Percentiles rank a stretch among this genome's conserved stretches.
Evolutionary conservation across 345 rosid species (phyloP).

Genomic region (Brassica incana): DNA sequence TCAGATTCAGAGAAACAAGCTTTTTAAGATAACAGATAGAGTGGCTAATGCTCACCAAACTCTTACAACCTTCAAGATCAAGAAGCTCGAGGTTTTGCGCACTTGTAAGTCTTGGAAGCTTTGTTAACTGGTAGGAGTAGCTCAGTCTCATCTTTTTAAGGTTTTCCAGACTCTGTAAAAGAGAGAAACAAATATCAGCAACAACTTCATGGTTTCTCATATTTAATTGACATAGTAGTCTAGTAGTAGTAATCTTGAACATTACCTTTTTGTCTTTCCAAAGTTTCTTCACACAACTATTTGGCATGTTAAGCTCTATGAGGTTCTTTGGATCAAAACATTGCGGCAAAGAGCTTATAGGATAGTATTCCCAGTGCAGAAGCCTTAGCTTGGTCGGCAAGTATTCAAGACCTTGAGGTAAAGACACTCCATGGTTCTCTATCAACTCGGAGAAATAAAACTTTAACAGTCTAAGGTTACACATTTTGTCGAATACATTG

Average conservation of each 20-base stretch:
- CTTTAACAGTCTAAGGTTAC: slow-evolving; percentile 26
- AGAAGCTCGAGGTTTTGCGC: slow-evolving; percentile 26
- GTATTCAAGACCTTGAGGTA: slow-evolving; percentile 16
- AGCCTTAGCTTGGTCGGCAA: slow-evolving; percentile 31
- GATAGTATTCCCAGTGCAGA: slow-evolving; percentile 35
- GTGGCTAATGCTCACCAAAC: slow-evolving; percentile 25
- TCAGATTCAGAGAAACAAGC: slow-evolving; percentile 32
- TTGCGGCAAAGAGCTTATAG: slow-evolving; percentile 33
- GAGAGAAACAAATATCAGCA: background rate
- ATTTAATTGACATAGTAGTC: background rate
- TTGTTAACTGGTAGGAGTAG: slow-evolving; percentile 15
- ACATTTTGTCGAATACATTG: slow-evolving; percentile 24
- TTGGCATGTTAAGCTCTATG: slow-evolving; percentile 27
- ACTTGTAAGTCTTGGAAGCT: slow-evolving; percentile 31
- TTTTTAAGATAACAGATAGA: slow-evolving; percentile 10
- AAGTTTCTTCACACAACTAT: slow-evolving; percentile 17
- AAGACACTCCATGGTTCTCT: background rate
- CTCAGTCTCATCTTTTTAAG: slow-evolving; percentile 28
- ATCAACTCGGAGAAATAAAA: background rate
- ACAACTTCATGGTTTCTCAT: background rate
- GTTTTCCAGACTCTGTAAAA: slow-evolving; percentile 27
- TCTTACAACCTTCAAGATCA: slow-evolving; percentile 39
- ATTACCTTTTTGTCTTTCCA: slow-evolving; percentile 37
- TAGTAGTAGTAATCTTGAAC: background rate
- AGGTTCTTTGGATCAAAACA: slow-evolving; percentile 31